Evolutionary conservation across 768 basidiomycete species (phyloP).

Genomic region (Coprinellus aureogranulatus): DNA sequence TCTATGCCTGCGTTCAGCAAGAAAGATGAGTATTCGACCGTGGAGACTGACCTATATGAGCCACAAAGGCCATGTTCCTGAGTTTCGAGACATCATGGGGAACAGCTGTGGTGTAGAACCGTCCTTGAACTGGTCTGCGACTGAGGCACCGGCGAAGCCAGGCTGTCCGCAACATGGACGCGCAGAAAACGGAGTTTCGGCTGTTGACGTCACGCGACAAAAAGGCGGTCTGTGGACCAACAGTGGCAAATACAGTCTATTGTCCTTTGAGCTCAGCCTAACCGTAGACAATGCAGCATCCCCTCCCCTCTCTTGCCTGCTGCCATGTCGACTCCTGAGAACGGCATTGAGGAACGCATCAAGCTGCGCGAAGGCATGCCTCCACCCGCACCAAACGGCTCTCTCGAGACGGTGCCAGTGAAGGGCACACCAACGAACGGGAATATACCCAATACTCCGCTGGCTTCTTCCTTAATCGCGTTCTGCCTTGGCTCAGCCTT

Average conservation of each 20-base stretch:
- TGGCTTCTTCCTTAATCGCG: conserved; percentile 72
- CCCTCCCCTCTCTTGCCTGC: conserved; percentile 13
- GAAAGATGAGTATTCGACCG: neutral
- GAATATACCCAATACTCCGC: conserved; percentile 85
- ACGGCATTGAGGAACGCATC: conserved; percentile 43
- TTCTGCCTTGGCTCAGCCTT: conserved; percentile 82
- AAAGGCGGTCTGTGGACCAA: neutral
- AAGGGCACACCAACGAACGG: conserved; percentile 38
- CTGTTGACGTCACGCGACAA: neutral
- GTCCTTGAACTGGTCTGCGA: conserved; percentile 6
- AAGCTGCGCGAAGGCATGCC: conserved; percentile 35
- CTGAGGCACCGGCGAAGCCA: conserved; percentile 5
- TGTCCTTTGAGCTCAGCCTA: neutral
- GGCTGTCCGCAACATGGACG: conserved; percentile 4
- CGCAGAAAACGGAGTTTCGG: conserved; percentile 14
- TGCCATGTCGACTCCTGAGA: conserved; percentile 30
- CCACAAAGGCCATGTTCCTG: conserved; percentile 85
- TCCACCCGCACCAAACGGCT: conserved; percentile 10
- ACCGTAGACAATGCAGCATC: conserved; percentile 1
- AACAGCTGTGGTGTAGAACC: conserved; percentile 28
- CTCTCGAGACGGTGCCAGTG: conserved; percentile 57
- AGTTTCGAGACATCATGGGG: conserved; percentile 41
- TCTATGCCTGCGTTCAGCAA: conserved; percentile 40
- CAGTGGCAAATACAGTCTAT: conserved; percentile 3
- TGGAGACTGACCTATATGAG: conserved; percentile 68